Conservation (phyloP, 2,329 filamentous ascomycete species). For the Fusarium beomiforme region DNA sequence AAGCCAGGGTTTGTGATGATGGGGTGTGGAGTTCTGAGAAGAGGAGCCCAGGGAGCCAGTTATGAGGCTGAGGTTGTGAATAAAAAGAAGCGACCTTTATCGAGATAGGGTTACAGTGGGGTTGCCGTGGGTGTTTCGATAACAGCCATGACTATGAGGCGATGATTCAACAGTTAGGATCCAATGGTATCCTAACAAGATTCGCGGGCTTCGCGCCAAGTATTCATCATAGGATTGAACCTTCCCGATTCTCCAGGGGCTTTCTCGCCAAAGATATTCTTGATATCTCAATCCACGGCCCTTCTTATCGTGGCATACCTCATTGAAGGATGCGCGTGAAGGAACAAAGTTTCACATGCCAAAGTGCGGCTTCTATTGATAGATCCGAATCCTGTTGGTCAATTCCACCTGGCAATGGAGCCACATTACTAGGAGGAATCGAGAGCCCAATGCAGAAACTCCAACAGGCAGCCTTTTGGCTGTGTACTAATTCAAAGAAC, state of each 20-base stretch:
- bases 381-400: neutral
- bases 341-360: conserved; percentile 39
- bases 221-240: neutral
- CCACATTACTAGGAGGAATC: conserved; percentile 33
- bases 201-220: neutral
- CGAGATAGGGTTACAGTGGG: conserved; percentile 17
- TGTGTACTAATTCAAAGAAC: conserved; percentile 1
- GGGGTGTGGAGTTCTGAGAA: conserved; percentile 24
- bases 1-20: conserved; percentile 1
- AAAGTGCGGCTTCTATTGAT: conserved; percentile 12
- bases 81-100: neutral
- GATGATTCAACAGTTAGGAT: neutral
- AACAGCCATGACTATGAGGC: conserved; percentile 1
- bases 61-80: conserved; percentile 32
- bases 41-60: conserved; percentile 6
- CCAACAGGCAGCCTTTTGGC: conserved; percentile 21
- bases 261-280: neutral
- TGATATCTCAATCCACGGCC: conserved; percentile 3
- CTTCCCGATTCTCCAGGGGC: neutral
- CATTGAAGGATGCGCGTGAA: neutral
- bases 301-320: neutral
- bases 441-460: conserved; percentile 31
- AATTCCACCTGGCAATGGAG: neutral
- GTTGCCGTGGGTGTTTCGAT: conserved; percentile 14
- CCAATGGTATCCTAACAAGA: neutral